Percentiles rank a stretch among this genome's conserved stretches.
phyloP scores from a whole-genome alignment of 2,329 filamentous ascomycete species.

The Hypoxylon sp. region DNA sequence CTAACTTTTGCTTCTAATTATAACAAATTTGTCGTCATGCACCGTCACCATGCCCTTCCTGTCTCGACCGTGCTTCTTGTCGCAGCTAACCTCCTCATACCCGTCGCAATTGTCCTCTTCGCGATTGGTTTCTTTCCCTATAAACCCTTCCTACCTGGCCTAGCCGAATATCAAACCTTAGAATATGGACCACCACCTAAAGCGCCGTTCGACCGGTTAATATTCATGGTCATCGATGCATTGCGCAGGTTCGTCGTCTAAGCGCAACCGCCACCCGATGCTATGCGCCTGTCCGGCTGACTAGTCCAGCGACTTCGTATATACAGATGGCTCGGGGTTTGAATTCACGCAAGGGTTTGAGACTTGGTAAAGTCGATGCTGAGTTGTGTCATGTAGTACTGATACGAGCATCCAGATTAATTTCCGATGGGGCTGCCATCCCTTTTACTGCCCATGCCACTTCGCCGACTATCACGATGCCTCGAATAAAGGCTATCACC shows the following conservation, averaged over 20 bases:
- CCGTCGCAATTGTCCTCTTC: constrained; percentile 81
- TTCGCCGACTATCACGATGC: constrained; percentile 99
- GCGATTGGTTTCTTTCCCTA: constrained; percentile 97
- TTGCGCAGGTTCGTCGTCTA: constrained; percentile 77
- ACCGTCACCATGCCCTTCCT: constrained; percentile 50
- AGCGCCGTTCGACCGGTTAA: constrained; percentile 86
- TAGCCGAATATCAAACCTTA: constrained; percentile 77
- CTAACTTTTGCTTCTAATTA: constrained; percentile 15
- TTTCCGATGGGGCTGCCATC: constrained; percentile 84
- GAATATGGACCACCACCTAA: constrained; percentile 70
- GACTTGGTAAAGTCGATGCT: constrained; percentile 5
- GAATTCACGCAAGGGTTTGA: constrained; percentile 86
- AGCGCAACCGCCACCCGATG: constrained; percentile 19
- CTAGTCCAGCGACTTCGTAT: constrained; percentile 87
- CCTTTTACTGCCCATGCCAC: constrained; percentile 96
- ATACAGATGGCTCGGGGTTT: constrained; percentile 84
- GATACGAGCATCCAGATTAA: constrained; percentile 71
- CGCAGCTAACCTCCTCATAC: constrained; percentile 83
- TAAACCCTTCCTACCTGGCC: constrained; percentile 90
- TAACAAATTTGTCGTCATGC: constrained; percentile 44
- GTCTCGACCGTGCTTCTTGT: constrained; percentile 64
- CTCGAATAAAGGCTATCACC: constrained; percentile 95
- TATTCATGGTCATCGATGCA: constrained; percentile 99
- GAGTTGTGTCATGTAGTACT: constrained; percentile 16
- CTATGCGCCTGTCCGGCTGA: constrained; percentile 30